Percentiles rank a stretch among this genome's conserved stretches.
phyloP scores from a whole-genome alignment of 1,139 yeast genomes.

The Debaryomyces singareniensis region DNA sequence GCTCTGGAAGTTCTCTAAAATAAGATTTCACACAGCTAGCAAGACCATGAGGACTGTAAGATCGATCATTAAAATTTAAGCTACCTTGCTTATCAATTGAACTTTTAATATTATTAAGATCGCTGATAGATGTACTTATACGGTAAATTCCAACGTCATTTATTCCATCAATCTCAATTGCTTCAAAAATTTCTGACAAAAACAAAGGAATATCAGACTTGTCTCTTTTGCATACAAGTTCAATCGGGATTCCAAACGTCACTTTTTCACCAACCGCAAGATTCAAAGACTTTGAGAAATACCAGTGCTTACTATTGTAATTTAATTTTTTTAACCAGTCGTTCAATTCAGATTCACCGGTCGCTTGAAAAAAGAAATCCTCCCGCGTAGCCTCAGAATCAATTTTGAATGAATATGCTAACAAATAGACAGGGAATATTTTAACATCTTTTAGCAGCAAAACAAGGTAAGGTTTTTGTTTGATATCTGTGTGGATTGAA shows the following conservation, averaged over 20 bases:
- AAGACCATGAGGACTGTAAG: constrained; percentile 80
- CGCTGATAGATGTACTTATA: constrained; percentile 82
- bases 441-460: constrained; percentile 49
- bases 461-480: constrained; percentile 51
- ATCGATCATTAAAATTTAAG: constrained; percentile 51
- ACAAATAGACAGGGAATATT: constrained; percentile 49
- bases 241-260: constrained; percentile 88
- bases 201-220: constrained; percentile 56
- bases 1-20: constrained; percentile 85
- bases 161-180: constrained; percentile 76
- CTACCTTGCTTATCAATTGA: constrained; percentile 71
- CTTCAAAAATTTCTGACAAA: constrained; percentile 57
- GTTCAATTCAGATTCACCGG: constrained; percentile 54
- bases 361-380: constrained; percentile 67
- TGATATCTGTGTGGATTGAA: constrained; percentile 29
- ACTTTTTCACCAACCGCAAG: constrained; percentile 19
- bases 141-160: constrained; percentile 91
- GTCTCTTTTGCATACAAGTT: constrained; percentile 69
- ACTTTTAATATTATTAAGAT: constrained; percentile 61
- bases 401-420: constrained; percentile 56
- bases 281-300: constrained; percentile 37
- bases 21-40: constrained; percentile 87
- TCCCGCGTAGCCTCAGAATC: constrained; percentile 44
- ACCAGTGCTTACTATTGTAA: constrained; percentile 53
- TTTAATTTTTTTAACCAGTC: constrained; percentile 64